Evolutionary conservation across 2,329 filamentous ascomycete genomes (phyloP).

Genomic region (Colletotrichum theobromicola): DNA sequence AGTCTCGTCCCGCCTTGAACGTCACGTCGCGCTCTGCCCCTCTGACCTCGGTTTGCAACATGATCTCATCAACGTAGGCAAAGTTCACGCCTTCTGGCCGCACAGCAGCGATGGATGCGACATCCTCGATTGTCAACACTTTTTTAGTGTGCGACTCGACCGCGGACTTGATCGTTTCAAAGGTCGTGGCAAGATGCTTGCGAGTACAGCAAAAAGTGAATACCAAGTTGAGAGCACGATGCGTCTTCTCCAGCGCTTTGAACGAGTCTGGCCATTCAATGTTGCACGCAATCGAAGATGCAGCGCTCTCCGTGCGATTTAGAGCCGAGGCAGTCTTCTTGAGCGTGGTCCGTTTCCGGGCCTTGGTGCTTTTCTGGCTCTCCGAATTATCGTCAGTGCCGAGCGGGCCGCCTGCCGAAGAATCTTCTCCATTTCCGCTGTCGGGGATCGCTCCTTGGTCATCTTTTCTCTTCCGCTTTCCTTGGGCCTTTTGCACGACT

Average conservation of each 20-base stretch:
- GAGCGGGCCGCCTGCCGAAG: background rate
- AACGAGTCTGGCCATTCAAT: conserved; percentile 77
- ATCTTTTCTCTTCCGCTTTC: conserved; percentile 18
- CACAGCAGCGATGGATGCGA: conserved; percentile 80
- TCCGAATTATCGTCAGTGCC: background rate
- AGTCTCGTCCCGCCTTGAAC: conserved; percentile 62
- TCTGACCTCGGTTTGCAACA: conserved; percentile 80
- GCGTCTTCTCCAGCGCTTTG: conserved; percentile 73
- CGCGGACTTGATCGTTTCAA: conserved; percentile 83
- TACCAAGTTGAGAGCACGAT: conserved; percentile 87
- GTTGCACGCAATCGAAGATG: conserved; percentile 32
- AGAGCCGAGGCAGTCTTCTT: conserved; percentile 21
- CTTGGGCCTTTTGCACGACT: background rate
- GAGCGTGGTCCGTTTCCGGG: background rate
- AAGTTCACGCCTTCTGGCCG: conserved; percentile 83
- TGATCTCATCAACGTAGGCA: conserved; percentile 82
- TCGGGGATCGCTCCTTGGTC: background rate
- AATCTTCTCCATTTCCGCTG: background rate
- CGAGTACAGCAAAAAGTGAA: conserved; percentile 95
- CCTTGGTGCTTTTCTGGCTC: background rate
- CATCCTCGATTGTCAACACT: conserved; percentile 74
- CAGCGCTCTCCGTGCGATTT: conserved; percentile 10
- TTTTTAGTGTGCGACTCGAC: conserved; percentile 84
- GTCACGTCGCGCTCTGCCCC: conserved; percentile 70
- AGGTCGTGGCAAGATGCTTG: conserved; percentile 90